These are phyloP conservation scores for Monosporascus sp. DNA, from an alignment of 2,329 filamentous ascomycete genomes.

Conservation along the genomic window DNA sequence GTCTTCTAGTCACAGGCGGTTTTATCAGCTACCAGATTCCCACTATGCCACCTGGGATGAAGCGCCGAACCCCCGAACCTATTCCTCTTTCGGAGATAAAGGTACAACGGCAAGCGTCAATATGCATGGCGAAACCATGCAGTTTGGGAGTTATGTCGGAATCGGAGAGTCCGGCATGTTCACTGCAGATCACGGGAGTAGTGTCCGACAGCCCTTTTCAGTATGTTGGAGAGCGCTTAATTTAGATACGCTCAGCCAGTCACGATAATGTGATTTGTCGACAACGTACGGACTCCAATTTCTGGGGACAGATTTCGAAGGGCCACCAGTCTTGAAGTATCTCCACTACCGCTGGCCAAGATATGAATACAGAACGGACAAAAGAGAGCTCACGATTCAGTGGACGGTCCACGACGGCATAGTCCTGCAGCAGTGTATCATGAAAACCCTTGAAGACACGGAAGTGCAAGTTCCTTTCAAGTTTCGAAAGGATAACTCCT, in stretches of 20 bases:
- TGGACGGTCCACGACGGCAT: constrained; percentile 4
- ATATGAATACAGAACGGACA: background rate
- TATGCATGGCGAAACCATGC: constrained; percentile 4
- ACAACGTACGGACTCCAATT: background rate
- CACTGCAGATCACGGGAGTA: constrained; percentile 2
- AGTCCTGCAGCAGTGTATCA: constrained; percentile 3
- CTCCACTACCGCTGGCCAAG: constrained; percentile 1
- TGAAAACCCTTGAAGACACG: background rate
- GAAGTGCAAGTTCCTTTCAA: background rate
- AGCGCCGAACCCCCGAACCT: background rate
- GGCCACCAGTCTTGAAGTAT: background rate
- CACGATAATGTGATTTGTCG: background rate
- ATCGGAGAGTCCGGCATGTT: constrained; percentile 1
- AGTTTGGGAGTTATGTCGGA: constrained; percentile 4
- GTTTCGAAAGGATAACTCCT: background rate
- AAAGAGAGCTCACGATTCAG: constrained; percentile 1
- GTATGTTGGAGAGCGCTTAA: background rate
- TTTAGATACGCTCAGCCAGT: background rate
- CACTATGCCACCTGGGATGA: background rate
- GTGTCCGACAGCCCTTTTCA: background rate
- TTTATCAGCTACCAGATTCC: too few species aligned
- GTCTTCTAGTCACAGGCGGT: too few species aligned
- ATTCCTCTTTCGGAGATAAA: constrained; percentile 4
- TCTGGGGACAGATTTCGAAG: background rate
- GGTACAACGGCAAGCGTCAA: constrained; percentile 8